Evolutionary conservation across 2,329 filamentous ascomycete genomes (phyloP), one percentile per base, ranked within the genome.

Genomic region (Leptoxyphium fumago): DNA sequence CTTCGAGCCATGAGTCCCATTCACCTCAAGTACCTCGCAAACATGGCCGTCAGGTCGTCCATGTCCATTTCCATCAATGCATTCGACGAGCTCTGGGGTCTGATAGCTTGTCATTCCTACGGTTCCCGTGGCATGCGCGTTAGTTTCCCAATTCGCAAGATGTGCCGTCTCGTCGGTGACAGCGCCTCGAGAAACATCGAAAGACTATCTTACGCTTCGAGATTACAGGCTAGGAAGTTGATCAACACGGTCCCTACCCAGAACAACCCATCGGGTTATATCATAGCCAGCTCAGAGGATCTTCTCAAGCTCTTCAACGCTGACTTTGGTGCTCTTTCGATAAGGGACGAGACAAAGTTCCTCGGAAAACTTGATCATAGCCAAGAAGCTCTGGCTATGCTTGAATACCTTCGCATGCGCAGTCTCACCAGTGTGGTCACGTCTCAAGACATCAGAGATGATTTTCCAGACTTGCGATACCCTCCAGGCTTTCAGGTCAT

Each of bases 11-110:
- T 94, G 77, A 93, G 85, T 1, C 86, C 87, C 0, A 88, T 94
- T 38, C 85, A 91, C 56, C 62, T 94, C 44, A 93, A 93, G 56
- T 94, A 94, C 53, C 69, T 94, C 2, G 73, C 68, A 5, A 87
- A 94, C 57, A 94, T 94, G 87, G 81, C 80, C 7, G 86, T 94
- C 0, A 78, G 86, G n/a, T 85, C 85, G 0, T 94, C 85, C 50
- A 94, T 94, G 86, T 94, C 86, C 0, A 87, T 94, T 48, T 93
- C 86, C 1, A 84, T 94, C 56, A 91, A 86, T 50, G 84, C 84
- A 0, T 91, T 93, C 53, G 72, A 75, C 52, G 82, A 93, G 53
- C 65, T 94, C 0, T 94, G 87, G 88, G 88, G 87, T 0, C 66
- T 94, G 26, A 86, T 94, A 36, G 79, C 85, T 1, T 94, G 86